Conservation (phyloP, 73 alveolate genomes). For the Uronychia binucleata region DNA sequence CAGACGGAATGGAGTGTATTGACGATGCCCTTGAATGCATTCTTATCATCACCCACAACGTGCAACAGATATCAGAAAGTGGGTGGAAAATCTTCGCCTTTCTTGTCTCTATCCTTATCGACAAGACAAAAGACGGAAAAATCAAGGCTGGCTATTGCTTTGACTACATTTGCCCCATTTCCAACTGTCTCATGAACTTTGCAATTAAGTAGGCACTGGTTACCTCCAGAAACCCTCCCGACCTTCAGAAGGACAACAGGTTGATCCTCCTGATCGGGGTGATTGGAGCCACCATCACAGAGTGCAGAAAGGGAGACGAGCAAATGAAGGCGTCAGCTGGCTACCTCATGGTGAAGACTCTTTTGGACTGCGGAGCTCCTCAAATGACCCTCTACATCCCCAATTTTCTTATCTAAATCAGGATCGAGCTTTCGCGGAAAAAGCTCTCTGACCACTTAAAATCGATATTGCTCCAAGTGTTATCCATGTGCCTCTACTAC, state of each 20-base stretch:
- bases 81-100: slow-evolving; percentile 39
- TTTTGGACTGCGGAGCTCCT: not conserved
- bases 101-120: slow-evolving; percentile 1
- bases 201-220: not conserved
- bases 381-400: not conserved
- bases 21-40: slow-evolving; percentile 76
- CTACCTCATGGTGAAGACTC: not conserved
- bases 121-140: slow-evolving; percentile 14
- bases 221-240: not conserved
- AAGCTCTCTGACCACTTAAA: slow-evolving; percentile 42
- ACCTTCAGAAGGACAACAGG: not conserved
- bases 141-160: slow-evolving; percentile 68
- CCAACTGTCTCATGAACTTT: slow-evolving; percentile 61
- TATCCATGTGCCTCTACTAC: slow-evolving; percentile 67
- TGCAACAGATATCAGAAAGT: slow-evolving; percentile 23
- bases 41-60: slow-evolving; percentile 54
- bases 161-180: slow-evolving; percentile 60
- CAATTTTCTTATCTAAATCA: not conserved
- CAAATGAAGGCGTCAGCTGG: not conserved
- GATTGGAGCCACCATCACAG: not conserved
- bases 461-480: slow-evolving; percentile 45
- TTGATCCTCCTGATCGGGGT: not conserved
- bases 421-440: slow-evolving; percentile 19
- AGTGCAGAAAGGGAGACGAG: not conserved
- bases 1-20: slow-evolving; percentile 56